Percentiles rank a stretch among this genome's conserved stretches.
Evolutionary conservation across 2,329 filamentous ascomycete species (phyloP).

Genomic region (Aspergillus sp.): DNA sequence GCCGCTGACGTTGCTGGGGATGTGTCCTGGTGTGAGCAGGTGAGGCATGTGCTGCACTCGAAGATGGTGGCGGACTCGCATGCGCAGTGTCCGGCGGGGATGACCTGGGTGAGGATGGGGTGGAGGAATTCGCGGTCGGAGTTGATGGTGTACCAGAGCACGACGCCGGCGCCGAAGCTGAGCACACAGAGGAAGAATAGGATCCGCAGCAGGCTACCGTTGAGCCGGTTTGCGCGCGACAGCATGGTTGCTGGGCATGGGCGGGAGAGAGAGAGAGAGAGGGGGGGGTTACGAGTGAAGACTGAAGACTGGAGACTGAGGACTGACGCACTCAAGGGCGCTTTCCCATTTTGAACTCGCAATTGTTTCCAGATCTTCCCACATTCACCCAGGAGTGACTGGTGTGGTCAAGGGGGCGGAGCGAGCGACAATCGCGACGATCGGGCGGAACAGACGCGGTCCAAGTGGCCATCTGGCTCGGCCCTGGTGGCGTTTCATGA

Average conservation of each 20-base stretch:
- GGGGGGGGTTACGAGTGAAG: too few relatives aligned
- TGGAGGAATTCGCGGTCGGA: conserved; percentile 38
- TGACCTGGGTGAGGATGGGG: conserved; percentile 38
- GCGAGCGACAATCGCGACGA: too few relatives aligned
- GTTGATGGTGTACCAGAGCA: conserved; percentile 38
- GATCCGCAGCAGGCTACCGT: conserved; percentile 20
- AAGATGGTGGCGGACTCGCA: conserved; percentile 41
- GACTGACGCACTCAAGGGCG: neutral
- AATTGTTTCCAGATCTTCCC: too few relatives aligned
- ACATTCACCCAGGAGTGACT: too few relatives aligned
- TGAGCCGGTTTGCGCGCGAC: conserved; percentile 21
- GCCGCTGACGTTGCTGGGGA: neutral
- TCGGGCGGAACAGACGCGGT: too few relatives aligned
- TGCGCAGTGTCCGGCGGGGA: conserved; percentile 41
- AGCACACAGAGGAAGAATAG: conserved; percentile 24
- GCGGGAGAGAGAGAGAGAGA: too few relatives aligned
- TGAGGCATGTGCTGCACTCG: conserved; percentile 37
- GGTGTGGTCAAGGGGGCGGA: too few relatives aligned
- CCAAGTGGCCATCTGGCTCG: too few relatives aligned
- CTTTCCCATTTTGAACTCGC: too few relatives aligned
- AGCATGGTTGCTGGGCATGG: conserved; percentile 3
- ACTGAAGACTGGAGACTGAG: too few relatives aligned
- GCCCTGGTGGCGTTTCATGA: too few relatives aligned
- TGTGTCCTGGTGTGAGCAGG: conserved; percentile 21
- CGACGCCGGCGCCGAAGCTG: conserved; percentile 18